Conservation (phyloP, 495 filamentous ascomycete species). For the Evansstolkia leycettana region DNA sequence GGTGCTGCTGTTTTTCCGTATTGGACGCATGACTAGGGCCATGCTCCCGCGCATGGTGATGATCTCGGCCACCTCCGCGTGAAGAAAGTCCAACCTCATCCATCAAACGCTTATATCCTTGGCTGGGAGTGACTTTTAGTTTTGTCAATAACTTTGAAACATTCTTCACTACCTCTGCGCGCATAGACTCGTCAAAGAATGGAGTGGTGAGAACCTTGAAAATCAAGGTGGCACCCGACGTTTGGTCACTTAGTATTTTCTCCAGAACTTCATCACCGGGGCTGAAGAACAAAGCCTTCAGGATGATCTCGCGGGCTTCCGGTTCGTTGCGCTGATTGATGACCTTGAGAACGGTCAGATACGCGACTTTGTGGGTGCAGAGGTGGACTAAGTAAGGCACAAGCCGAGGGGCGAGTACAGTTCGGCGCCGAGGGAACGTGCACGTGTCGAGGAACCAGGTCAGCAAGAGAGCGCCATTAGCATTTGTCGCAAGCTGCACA, state of each 20-base stretch:
- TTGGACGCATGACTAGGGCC: constrained; percentile 24
- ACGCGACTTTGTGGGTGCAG: constrained; percentile 97
- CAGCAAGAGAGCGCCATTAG: constrained; percentile 84
- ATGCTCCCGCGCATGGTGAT: constrained; percentile 31
- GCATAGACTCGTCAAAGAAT: constrained; percentile 90
- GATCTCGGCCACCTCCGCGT: constrained; percentile 37
- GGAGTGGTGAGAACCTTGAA: constrained; percentile 98
- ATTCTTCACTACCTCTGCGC: constrained; percentile 76
- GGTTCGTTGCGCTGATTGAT: constrained; percentile 96
- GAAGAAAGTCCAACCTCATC: constrained; percentile 85
- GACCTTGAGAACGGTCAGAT: constrained; percentile 92
- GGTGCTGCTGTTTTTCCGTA: constrained; percentile 35
- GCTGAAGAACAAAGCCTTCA: constrained; percentile 91
- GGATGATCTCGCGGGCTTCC: constrained; percentile 82
- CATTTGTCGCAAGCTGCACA: constrained; percentile 91
- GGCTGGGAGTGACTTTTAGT: constrained; percentile 83
- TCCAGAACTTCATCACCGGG: constrained; percentile 77
- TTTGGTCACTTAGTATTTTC: constrained; percentile 81
- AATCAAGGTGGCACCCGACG: constrained; percentile 87
- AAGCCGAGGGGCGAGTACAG: constrained; percentile 81
- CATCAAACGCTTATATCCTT: constrained; percentile 98
- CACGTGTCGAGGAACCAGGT: constrained; percentile 99
- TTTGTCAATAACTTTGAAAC: constrained; percentile 80
- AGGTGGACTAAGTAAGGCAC: constrained; percentile 94
- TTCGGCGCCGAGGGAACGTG: constrained; percentile 84